Conservation (phyloP, 768 basidiomycete species). For the Asterophora lycoperdoides region DNA sequence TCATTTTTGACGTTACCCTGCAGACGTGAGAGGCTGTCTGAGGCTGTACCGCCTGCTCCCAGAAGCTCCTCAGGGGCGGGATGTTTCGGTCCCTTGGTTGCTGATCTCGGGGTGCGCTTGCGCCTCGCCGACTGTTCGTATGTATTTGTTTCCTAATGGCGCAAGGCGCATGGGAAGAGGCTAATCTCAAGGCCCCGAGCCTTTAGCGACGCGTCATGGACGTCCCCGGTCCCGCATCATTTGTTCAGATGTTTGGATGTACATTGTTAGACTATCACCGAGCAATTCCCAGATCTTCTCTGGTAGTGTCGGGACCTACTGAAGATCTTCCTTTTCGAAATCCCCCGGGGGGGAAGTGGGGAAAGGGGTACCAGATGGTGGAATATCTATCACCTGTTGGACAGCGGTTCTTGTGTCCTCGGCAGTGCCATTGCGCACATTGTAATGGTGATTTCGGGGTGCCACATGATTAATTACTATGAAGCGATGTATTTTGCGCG, state of each 20-base stretch:
- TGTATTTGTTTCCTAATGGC: constrained; percentile 8
- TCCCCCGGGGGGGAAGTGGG: not conserved
- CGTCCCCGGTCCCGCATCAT: constrained; percentile 3
- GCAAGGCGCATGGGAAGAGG: not conserved
- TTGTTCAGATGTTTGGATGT: not conserved
- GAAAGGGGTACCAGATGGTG: constrained; percentile 1
- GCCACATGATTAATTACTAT: too few species aligned
- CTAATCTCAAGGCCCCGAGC: constrained; percentile 8
- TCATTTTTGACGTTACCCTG: not conserved
- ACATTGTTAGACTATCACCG: too few species aligned
- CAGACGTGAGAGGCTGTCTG: constrained; percentile 7
- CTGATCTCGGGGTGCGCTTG: not conserved
- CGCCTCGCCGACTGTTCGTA: not conserved
- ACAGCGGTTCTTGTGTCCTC: not conserved
- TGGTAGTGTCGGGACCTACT: not conserved
- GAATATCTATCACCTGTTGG: not conserved
- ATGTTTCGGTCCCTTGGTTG: not conserved
- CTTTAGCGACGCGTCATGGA: constrained; percentile 11
- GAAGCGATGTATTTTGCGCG: too few species aligned
- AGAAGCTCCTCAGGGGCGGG: not conserved
- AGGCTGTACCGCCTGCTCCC: not conserved
- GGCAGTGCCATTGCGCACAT: not conserved
- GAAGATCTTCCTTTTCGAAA: not conserved
- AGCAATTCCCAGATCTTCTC: too few species aligned
- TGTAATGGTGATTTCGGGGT: too few species aligned